Evolutionary conservation across 257 asterid species (phyloP).

Genomic region (Ehretia macrophylla): DNA sequence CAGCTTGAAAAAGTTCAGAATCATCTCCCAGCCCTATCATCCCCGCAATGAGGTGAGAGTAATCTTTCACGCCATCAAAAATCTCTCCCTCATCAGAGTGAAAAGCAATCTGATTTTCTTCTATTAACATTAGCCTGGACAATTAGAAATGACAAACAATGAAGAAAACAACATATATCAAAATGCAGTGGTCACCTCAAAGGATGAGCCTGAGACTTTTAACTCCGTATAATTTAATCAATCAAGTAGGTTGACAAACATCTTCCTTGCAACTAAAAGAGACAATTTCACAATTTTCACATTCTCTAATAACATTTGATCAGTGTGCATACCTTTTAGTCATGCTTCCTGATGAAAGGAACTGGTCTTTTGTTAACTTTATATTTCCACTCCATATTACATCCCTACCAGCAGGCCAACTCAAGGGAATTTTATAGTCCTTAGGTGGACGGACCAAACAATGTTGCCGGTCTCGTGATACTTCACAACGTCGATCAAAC

Average conservation of each 20-base stretch:
- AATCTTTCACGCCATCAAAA: conserved; percentile 82
- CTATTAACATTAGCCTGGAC: conserved; percentile 87
- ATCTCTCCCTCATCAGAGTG: conserved; percentile 77
- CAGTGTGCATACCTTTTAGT: conserved; percentile 69
- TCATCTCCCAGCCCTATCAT: conserved; percentile 93
- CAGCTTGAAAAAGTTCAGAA: conserved; percentile 67
- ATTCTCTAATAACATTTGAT: neutral
- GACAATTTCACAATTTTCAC: neutral
- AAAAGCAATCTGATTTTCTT: conserved; percentile 95
- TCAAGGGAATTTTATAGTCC: conserved; percentile 88
- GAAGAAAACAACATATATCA: neutral
- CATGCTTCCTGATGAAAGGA: conserved; percentile 98
- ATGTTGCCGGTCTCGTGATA: conserved; percentile 42
- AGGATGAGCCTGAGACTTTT: neutral
- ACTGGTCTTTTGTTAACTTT: conserved; percentile 89
- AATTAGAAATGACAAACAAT: conserved; percentile 22
- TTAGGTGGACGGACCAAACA: conserved; percentile 93
- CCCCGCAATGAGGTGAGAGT: conserved; percentile 85
- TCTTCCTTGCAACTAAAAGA: neutral
- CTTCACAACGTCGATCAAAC: conserved; percentile 88
- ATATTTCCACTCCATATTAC: conserved; percentile 90
- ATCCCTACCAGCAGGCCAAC: conserved; percentile 95
- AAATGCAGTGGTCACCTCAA: neutral
- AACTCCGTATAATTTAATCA: neutral
- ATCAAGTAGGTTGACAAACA: neutral